Base-by-base conservation (phyloP, 768 basidiomycete species). In the Saitozyma podzolica region DNA sequence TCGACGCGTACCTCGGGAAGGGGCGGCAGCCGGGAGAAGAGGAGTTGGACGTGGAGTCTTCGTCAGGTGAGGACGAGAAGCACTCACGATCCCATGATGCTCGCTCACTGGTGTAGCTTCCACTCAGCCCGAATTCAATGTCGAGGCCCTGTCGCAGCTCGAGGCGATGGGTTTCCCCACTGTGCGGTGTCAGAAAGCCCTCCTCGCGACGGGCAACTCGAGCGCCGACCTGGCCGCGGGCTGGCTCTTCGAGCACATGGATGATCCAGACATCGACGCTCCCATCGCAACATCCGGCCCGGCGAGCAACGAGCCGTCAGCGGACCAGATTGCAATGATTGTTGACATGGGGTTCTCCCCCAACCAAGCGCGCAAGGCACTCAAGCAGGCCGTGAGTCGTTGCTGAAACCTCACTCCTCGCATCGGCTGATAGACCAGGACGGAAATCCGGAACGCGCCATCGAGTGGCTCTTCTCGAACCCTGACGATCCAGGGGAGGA, bases 391-490 rank as follows among this genome's bases (percentile, higher is more conserved):
- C 14, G 92, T 92, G 60, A 47, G 88, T 83, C 29, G 7, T 43
- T 40, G 9, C 20, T 19, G 8, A 39, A 29, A 11, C 19, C 3
- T 7, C 50, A 14, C n/a, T 20, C 19, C 56, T 19, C 6, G 7
- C 11, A 19, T 56, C 7, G 52, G 16, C 49, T 62, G 16, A 52
- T 9, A 16, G 37, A 41, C 0, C 70, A 92, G 90, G 83, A 82
- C 43, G 88, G 88, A 8, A 84, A 91, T 70, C 80, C 85, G 0
- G 92, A 94, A 69, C 87, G 91, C 20, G 94, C 95, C 0, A 86
- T 97, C 3, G 95, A 97, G 72, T 98, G 95, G 95, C 81, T 98
- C 19, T 97, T 98, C 82, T 90, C 84, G 61, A 92, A 98, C 73
- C 89, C 93, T 0, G 92, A 91, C 56, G 94, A 95, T 68, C 84